Evolutionary conservation across 345 rosid species (phyloP).

Genomic region (Pelargonium nanum): DNA sequence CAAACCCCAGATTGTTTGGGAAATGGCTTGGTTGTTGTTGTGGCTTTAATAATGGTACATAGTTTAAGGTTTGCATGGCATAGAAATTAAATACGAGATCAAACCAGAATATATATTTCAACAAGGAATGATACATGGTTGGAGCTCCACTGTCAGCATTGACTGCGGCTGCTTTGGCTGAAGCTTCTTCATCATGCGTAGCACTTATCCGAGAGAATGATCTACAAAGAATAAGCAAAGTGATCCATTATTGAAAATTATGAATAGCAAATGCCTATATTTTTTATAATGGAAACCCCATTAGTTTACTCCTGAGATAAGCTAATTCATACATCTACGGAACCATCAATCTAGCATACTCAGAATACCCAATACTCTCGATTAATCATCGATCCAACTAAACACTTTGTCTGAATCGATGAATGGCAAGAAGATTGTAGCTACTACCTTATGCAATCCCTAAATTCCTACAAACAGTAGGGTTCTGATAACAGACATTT

Average conservation of each 20-base stretch:
- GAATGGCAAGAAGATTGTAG: background rate
- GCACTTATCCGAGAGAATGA: constrained; percentile 38
- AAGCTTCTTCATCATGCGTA: constrained; percentile 59
- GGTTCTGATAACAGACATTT: background rate
- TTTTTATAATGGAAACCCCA: background rate
- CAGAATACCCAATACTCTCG: background rate
- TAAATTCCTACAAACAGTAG: background rate
- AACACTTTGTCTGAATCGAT: background rate
- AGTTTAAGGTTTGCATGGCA: background rate
- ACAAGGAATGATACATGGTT: constrained; percentile 53
- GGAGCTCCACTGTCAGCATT: constrained; percentile 59
- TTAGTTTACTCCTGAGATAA: too few relatives aligned
- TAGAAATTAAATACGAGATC: constrained; percentile 6
- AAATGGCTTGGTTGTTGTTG: too few relatives aligned
- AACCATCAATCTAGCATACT: too few relatives aligned
- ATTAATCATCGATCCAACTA: background rate
- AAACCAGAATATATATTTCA: constrained; percentile 18
- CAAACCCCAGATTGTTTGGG: too few relatives aligned
- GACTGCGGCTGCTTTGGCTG: constrained; percentile 60
- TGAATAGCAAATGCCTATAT: background rate
- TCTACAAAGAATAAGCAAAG: constrained; percentile 24
- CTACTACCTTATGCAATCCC: background rate
- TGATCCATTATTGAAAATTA: too few relatives aligned
- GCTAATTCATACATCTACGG: too few relatives aligned
- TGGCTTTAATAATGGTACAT: background rate